Percentiles rank a stretch among this genome's conserved stretches.
These are phyloP conservation scores for Phyllosticta ampelicida DNA, from an alignment of 2,329 filamentous ascomycete species.

Conservation along the genomic window DNA sequence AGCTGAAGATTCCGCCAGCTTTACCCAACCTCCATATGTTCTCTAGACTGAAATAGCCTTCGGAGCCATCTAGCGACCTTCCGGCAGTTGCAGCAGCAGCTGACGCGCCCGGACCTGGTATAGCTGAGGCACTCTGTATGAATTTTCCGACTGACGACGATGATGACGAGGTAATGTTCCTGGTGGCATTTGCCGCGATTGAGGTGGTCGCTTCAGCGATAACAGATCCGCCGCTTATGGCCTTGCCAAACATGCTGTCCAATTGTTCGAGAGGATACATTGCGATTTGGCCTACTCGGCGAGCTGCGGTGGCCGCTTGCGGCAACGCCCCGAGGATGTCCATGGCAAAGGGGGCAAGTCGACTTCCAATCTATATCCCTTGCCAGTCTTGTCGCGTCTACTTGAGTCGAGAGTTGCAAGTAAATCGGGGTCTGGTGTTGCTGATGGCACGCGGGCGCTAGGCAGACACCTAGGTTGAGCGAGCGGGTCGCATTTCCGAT, in stretches of 20 bases:
- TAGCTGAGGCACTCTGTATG: conserved; percentile 36
- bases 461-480: background rate
- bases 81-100: conserved; percentile 21
- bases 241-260: conserved; percentile 8
- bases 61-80: conserved; percentile 22
- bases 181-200: conserved; percentile 16
- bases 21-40: conserved; percentile 45
- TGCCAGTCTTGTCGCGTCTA: conserved; percentile 2
- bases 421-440: background rate
- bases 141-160: conserved; percentile 24
- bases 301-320: conserved; percentile 7
- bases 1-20: conserved; percentile 78
- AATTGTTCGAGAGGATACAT: conserved; percentile 8
- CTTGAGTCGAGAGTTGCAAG: background rate
- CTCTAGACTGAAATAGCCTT: conserved; percentile 27
- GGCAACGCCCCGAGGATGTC: conserved; percentile 3
- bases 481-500: background rate
- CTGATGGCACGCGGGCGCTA: background rate
- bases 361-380: background rate
- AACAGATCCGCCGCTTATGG: conserved; percentile 38
- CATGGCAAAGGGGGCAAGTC: background rate
- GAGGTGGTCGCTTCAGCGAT: conserved; percentile 46
- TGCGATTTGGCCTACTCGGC: conserved; percentile 3
- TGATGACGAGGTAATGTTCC: conserved; percentile 31
- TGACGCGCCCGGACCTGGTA: conserved; percentile 27